Evolutionary conservation across 768 basidiomycete species (phyloP).

Genomic region (Flagelloscypha sp.): DNA sequence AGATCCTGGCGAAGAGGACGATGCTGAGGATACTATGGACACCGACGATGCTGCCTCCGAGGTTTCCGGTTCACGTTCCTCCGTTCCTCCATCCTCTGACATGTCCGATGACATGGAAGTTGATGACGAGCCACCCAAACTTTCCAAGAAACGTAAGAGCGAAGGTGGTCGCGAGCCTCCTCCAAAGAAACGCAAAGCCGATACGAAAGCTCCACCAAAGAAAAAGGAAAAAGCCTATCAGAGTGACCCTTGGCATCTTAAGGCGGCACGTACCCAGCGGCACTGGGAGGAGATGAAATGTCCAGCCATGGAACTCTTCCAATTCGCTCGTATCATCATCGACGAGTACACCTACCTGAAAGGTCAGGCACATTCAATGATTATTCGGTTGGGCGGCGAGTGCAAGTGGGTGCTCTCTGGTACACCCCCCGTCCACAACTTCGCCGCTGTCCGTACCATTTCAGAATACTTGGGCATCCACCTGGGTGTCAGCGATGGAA

Average conservation of each 20-base stretch:
- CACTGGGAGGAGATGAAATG: conserved; percentile 77
- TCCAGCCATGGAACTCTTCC: conserved; percentile 88
- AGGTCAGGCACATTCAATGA: conserved; percentile 68
- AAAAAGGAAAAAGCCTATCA: conserved; percentile 60
- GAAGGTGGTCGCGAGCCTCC: conserved; percentile 27
- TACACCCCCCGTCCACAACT: conserved; percentile 89
- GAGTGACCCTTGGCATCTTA: conserved; percentile 74
- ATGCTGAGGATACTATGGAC: conserved; percentile 7
- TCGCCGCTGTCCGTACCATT: conserved; percentile 84
- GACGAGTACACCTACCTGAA: conserved; percentile 94
- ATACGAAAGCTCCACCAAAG: conserved; percentile 19
- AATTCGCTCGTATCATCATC: conserved; percentile 80
- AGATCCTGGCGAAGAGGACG: conserved; percentile 7
- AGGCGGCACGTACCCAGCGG: conserved; percentile 46
- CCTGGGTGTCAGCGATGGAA: conserved; percentile 84
- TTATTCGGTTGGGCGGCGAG: conserved; percentile 68
- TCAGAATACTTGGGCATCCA: conserved; percentile 85
- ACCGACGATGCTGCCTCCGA: conserved; percentile 1
- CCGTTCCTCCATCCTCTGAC: conserved; percentile 17
- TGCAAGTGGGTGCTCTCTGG: conserved; percentile 95
- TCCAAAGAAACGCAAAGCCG: conserved; percentile 38
- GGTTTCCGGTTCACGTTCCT: conserved; percentile 11
- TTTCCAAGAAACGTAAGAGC: conserved; percentile 31
- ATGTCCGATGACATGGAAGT: conserved; percentile 45
- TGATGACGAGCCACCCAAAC: conserved; percentile 34